These are phyloP conservation scores for Polygonum maritimum DNA, from an alignment of 148 eudicot species.

Conservation along the genomic window DNA sequence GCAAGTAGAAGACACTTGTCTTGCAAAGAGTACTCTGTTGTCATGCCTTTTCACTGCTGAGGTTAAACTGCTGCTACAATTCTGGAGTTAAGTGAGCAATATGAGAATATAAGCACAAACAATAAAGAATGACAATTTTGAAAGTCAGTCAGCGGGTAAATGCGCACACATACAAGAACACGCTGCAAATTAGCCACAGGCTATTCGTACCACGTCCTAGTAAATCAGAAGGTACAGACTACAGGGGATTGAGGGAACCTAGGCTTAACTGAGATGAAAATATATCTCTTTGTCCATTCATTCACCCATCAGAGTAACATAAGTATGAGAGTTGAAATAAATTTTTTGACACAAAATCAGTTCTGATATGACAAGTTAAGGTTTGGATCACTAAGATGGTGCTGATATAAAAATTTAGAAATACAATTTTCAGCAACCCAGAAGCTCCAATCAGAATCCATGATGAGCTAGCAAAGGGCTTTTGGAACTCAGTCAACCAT, in stretches of 20 bases:
- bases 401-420: no score
- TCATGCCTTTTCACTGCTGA: constrained; percentile 50
- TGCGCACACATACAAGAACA: neutral
- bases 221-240: neutral
- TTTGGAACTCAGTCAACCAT: neutral
- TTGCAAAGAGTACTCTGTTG: constrained; percentile 39
- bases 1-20: constrained; percentile 47
- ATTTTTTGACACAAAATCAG: no score
- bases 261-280: neutral
- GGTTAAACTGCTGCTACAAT: constrained; percentile 49
- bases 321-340: no score
- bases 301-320: no score
- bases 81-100: constrained; percentile 23
- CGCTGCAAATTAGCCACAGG: neutral
- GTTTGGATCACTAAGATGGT: no score
- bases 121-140: neutral
- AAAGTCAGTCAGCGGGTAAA: neutral
- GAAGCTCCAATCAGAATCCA: neutral
- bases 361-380: neutral
- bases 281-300: no score
- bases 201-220: neutral
- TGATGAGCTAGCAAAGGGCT: neutral
- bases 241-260: neutral
- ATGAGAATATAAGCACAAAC: neutral
- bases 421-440: neutral